Evolutionary conservation across 163 green algal species (phyloP), one percentile per base, ranked within the genome.

Genomic region (Chlorella variabilis): DNA sequence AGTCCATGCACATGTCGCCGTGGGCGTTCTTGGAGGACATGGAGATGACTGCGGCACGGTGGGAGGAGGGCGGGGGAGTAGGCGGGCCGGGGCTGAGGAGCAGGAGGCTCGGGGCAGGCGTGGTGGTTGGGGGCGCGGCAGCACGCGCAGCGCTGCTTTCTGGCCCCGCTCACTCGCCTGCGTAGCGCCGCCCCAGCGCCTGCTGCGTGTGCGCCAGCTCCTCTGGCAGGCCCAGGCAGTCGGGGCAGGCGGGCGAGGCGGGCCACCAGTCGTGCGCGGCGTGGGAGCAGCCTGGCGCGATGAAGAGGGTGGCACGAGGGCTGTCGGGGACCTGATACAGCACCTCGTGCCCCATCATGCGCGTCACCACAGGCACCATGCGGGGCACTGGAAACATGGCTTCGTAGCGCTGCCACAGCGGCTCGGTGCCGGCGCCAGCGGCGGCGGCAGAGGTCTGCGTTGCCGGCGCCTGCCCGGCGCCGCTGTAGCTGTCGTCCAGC

Each of bases 191-290:
- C 3, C 54, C 73, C 38, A 80, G 56, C 25, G 73, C 73, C 56
- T 80, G 73, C 73, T 80, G 73, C 54, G 56, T 80, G 34, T 80
- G 73, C 56, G 54, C 73, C 38, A 80, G 29, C 17, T 80, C 73
- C 38, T 80, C 73, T 0, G 73, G 73, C 25, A 80, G 39, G 15
- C 73, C 73, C 73, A 80, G 73, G 73, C 73, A 80, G 8, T 56
- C 7, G 6, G 73, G 73, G 38, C 73, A 80, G 27, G 73, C 56
- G 6, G 27, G 18, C 23, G 34, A 41, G 54, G 73, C 3, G 9
- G 56, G 56, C 73, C 73, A 80, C 73, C 73, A 80, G 56, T 80
- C 73, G 56, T 69, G 59, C 4, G 73, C 73, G 27, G 54, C 54
- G n/a, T 80, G 73, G 21, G 73, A 70, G 73, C 73, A 80, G 27